These are phyloP conservation scores for Populus hybrid DNA, from an alignment of 441 rosid genomes.

Conservation along the genomic window DNA sequence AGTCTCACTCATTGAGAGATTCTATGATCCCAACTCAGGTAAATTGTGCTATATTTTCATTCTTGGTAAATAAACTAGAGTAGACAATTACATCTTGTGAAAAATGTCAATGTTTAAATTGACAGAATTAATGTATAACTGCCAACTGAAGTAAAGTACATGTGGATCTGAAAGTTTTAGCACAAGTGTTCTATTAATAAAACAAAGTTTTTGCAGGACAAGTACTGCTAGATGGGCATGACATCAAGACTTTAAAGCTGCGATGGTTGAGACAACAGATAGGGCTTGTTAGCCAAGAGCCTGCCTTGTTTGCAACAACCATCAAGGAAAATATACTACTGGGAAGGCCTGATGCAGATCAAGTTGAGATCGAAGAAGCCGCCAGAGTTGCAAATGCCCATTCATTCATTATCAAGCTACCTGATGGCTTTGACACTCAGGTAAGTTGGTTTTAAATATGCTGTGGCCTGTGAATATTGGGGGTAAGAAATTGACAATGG, in stretches of 20 bases:
- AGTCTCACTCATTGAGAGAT: no score
- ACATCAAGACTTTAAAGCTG: slow-evolving; percentile 71
- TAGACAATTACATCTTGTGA: no score
- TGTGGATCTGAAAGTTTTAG: background rate
- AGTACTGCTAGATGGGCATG: slow-evolving; percentile 86
- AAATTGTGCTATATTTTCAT: no score
- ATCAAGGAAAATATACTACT: no score
- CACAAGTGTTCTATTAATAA: background rate
- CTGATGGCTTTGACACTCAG: slow-evolving; percentile 96
- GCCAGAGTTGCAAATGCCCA: slow-evolving; percentile 99
- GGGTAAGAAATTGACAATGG: background rate
- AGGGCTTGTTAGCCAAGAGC: slow-evolving; percentile 99
- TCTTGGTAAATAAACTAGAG: no score
- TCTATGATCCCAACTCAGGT: no score
- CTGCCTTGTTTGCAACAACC: slow-evolving; percentile 91
- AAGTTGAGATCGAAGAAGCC: slow-evolving; percentile 87
- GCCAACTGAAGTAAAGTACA: no score
- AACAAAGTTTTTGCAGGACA: slow-evolving; percentile 49
- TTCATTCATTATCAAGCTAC: slow-evolving; percentile 90
- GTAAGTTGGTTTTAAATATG: slow-evolving; percentile 34
- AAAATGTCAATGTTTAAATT: no score
- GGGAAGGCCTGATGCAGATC: slow-evolving; percentile 90
- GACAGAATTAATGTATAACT: no score
- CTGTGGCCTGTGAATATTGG: background rate
- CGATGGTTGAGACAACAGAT: slow-evolving; percentile 96